Conservation (phyloP, 495 filamentous ascomycete genomes). For the Aspergillus baeticus region DNA sequence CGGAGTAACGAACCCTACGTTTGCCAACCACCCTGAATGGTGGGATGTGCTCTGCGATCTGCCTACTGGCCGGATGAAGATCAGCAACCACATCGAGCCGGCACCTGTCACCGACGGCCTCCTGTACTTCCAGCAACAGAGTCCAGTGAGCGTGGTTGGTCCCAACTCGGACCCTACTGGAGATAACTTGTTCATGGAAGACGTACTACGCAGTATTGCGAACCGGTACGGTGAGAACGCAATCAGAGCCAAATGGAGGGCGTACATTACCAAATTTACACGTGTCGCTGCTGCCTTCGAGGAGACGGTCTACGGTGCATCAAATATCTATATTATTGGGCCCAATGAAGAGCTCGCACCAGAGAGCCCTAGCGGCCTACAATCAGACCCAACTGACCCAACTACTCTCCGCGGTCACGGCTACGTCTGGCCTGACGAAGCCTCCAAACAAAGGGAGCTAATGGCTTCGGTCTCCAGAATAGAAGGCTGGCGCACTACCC, state of each 20-base stretch:
- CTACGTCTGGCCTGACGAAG: conserved; percentile 89
- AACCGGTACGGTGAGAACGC: conserved; percentile 87
- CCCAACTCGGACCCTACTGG: conserved; percentile 71
- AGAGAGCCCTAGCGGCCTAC: conserved; percentile 47
- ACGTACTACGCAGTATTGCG: conserved; percentile 76
- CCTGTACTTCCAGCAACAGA: conserved; percentile 81
- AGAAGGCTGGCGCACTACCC: conserved; percentile 92
- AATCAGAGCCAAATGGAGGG: conserved; percentile 84
- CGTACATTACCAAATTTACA: conserved; percentile 87
- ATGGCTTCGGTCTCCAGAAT: conserved; percentile 87
- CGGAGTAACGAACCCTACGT: conserved; percentile 95
- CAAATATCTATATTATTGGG: conserved; percentile 83
- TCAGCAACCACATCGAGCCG: conserved; percentile 75
- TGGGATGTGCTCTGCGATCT: conserved; percentile 98
- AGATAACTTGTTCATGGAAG: conserved; percentile 85
- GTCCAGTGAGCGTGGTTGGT: conserved; percentile 50
- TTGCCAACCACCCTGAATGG: conserved; percentile 94
- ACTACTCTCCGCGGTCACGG: conserved; percentile 76
- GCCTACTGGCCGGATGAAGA: conserved; percentile 88
- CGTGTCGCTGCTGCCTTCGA: conserved; percentile 92
- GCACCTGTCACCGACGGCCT: conserved; percentile 79
- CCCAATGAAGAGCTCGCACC: conserved; percentile 47
- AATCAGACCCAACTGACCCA: conserved; percentile 50
- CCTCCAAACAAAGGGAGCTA: conserved; percentile 76
- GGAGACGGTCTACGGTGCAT: conserved; percentile 88